phyloP scores from a whole-genome alignment of 2,329 filamentous ascomycete species.

The Fusarium redolens region DNA sequence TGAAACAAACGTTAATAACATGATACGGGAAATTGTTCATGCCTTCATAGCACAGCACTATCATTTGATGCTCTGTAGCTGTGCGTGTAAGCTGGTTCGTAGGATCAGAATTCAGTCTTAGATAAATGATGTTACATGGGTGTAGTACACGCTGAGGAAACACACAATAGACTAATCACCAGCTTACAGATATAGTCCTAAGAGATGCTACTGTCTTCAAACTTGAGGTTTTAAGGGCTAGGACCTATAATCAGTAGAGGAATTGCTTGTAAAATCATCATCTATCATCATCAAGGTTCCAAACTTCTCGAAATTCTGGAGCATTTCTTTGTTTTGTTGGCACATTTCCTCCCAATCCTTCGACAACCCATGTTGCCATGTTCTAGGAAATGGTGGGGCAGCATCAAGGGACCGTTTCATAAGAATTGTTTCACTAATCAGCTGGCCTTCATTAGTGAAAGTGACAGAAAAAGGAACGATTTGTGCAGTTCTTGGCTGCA shows the following conservation, averaged over 20 bases:
- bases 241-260: not conserved
- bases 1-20: not conserved
- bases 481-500: slow-evolving; percentile 17
- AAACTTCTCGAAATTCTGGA: not conserved
- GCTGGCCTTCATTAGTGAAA: not conserved
- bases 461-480: not conserved
- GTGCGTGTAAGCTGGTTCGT: not conserved
- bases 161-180: not conserved
- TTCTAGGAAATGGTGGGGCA: not conserved
- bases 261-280: not conserved
- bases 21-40: not conserved
- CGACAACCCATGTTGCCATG: not conserved
- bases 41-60: not conserved
- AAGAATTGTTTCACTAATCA: not conserved
- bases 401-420: not conserved
- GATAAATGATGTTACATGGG: slow-evolving; percentile 3
- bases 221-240: not conserved
- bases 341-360: not conserved
- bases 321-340: not conserved
- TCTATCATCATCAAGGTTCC: not conserved
- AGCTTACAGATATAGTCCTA: not conserved
- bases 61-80: not conserved
- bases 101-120: not conserved
- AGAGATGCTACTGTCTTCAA: not conserved
- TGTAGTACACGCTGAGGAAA: not conserved